Base-by-base conservation (phyloP, 495 filamentous ascomycete species). In the Lindgomyces ingoldianus region DNA sequence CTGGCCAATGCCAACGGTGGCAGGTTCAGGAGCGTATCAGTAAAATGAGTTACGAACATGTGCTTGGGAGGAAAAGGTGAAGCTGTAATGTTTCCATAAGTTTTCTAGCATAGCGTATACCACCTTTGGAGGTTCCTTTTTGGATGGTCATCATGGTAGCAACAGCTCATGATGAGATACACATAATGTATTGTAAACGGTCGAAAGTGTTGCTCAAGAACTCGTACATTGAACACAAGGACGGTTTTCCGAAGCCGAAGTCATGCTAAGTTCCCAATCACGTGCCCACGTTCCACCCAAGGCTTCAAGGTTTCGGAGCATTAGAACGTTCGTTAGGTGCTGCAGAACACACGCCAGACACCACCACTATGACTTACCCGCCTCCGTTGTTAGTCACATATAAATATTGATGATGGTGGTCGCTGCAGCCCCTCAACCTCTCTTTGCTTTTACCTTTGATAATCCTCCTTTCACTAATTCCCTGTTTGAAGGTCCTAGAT, bases 1-100 rank as follows among this genome's bases (percentile, higher is more conserved):
- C 78, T 99, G 94, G 94, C 91, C 94, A 0, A 83, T 88, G 81
- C 85, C 87, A 11, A 77, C 80, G 12, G 74, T 73, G 16, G 70
- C 64, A 57, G 74, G 74, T 21, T 62, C 62, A 19, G 70, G 72
- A 36, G 75, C 74, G 27, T 83, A 85, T 67, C 77, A 77, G 60
- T 83, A 73, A 80, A 19, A 58, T 10, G 27, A 14, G 22, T 1
- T 24, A 26, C 22, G 46, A 46, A 39, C 41, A 58, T 60, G 52
- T 48, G 48, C 1, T 52, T 36, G 61, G 39, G 39, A n/a, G 33
- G 42, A 33, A 55, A 3, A 21, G 46, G 4, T 25, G 50, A 30
- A 22, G 44, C 52, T 3, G 41, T 67, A 70, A 67, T 66, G 63
- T 16, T 57, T 57, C 63, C 55, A 67, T 70, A 59, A 70, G 46